phyloP scores from a whole-genome alignment of 2,329 filamentous ascomycete species.

The Ophiostoma angusticollis region DNA sequence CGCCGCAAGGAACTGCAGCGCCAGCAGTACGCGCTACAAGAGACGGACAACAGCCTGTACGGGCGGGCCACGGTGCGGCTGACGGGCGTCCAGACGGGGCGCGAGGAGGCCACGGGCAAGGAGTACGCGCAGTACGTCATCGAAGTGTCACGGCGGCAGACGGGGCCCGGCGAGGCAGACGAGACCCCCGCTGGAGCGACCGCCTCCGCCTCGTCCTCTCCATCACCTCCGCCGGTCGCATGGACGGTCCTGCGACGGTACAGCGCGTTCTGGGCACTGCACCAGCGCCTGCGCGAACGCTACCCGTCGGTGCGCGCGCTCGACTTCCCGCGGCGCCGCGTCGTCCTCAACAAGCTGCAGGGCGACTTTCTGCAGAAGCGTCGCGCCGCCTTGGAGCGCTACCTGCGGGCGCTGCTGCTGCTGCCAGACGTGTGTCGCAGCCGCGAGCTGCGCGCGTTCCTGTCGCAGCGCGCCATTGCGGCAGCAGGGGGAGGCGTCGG shows the following conservation, averaged over 20 bases:
- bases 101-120: conserved; percentile 64
- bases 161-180: background rate
- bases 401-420: conserved; percentile 67
- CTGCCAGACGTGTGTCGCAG: conserved; percentile 91
- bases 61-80: conserved; percentile 83
- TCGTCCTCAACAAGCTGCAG: conserved; percentile 94
- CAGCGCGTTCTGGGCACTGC: conserved; percentile 91
- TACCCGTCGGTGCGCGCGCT: conserved; percentile 82
- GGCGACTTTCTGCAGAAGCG: conserved; percentile 91
- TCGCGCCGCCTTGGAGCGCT: conserved; percentile 69
- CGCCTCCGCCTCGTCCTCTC: background rate
- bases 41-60: conserved; percentile 94
- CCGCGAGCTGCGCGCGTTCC: conserved; percentile 78
- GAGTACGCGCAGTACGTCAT: conserved; percentile 91
- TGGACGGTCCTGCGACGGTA: conserved; percentile 91
- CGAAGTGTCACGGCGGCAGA: conserved; percentile 57
- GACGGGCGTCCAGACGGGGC: conserved; percentile 83
- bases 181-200: background rate
- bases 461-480: conserved; percentile 69
- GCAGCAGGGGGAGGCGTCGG: conserved; percentile 25
- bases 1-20: conserved; percentile 88
- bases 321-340: conserved; percentile 80
- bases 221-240: conserved; percentile 32
- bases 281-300: conserved; percentile 71
- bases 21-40: conserved; percentile 93